These are phyloP conservation scores for Apiotrichum siamense DNA, from an alignment of 1,284 basidiomycete genomes.

Conservation along the genomic window DNA sequence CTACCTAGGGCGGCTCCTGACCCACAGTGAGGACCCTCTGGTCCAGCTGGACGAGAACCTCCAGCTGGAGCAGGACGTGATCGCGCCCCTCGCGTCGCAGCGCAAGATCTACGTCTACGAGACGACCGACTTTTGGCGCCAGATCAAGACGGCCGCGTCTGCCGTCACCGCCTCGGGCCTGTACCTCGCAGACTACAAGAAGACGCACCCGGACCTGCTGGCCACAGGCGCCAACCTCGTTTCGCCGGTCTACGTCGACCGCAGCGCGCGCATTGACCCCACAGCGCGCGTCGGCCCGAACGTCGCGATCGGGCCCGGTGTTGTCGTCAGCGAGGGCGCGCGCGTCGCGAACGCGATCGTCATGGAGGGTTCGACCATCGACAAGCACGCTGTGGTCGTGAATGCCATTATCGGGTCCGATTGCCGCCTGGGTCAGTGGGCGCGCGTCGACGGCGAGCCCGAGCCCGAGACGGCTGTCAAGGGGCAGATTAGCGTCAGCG, in stretches of 20 bases:
- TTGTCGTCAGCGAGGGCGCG: slow-evolving; percentile 48
- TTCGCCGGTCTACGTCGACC: slow-evolving; percentile 50
- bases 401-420: slow-evolving; percentile 49
- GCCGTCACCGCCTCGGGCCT: slow-evolving; percentile 51
- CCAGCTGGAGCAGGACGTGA: slow-evolving; percentile 53
- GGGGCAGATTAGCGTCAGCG: slow-evolving; percentile 49
- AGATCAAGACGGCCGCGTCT: slow-evolving; percentile 53
- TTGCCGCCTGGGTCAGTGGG: slow-evolving; percentile 49
- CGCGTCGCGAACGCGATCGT: slow-evolving; percentile 51
- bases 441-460: slow-evolving; percentile 50
- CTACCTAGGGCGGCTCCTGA: not conserved
- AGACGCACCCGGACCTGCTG: slow-evolving; percentile 37
- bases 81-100: slow-evolving; percentile 49
- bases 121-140: slow-evolving; percentile 51
- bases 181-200: slow-evolving; percentile 43
- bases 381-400: slow-evolving; percentile 49
- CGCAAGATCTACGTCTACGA: slow-evolving; percentile 52
- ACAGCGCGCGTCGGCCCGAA: slow-evolving; percentile 51
- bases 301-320: slow-evolving; percentile 48
- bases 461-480: slow-evolving; percentile 44
- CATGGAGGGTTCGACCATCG: slow-evolving; percentile 48
- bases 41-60: slow-evolving; percentile 50
- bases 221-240: slow-evolving; percentile 40
- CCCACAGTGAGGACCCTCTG: slow-evolving; percentile 45
- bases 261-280: slow-evolving; percentile 45